Evolutionary conservation across 495 filamentous ascomycete genomes (phyloP).

Genomic region (Jackrogersella multiformis): DNA sequence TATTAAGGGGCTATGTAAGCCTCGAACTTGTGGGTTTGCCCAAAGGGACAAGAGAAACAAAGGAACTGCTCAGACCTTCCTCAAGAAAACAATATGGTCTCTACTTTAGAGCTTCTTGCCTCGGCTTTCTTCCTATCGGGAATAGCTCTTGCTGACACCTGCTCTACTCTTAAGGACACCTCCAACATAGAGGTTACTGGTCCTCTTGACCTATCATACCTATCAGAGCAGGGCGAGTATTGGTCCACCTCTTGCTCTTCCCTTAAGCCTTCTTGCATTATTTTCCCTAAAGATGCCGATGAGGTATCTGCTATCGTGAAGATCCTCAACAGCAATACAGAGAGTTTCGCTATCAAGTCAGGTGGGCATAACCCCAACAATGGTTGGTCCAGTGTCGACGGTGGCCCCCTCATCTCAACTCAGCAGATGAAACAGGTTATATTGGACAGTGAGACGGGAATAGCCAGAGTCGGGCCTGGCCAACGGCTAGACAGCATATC

Average conservation of each 20-base stretch:
- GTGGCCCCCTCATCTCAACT: constrained; percentile 64
- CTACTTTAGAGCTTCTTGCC: constrained; percentile 20
- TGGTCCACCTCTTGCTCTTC: constrained; percentile 58
- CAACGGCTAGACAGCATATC: constrained; percentile 61
- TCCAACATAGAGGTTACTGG: constrained; percentile 48
- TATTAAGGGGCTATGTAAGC: constrained; percentile 21
- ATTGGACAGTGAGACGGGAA: constrained; percentile 54
- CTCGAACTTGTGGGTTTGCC: not conserved
- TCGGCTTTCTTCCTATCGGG: constrained; percentile 26
- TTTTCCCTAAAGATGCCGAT: constrained; percentile 52
- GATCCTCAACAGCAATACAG: constrained; percentile 47
- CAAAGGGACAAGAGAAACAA: not conserved
- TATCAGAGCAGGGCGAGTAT: constrained; percentile 55
- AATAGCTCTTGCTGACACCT: constrained; percentile 45
- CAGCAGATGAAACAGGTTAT: constrained; percentile 54
- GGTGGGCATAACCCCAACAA: constrained; percentile 62
- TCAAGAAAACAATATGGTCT: constrained; percentile 23
- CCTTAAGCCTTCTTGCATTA: constrained; percentile 56
- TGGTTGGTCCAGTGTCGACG: constrained; percentile 61
- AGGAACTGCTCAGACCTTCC: not conserved
- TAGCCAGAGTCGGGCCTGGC: constrained; percentile 59
- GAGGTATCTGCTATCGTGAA: constrained; percentile 50
- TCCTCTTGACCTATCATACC: constrained; percentile 45
- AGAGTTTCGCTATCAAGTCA: constrained; percentile 61
- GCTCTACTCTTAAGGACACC: constrained; percentile 43